phyloP scores from a whole-genome alignment of 441 rosid genomes.

The Gossypium trilobum region DNA sequence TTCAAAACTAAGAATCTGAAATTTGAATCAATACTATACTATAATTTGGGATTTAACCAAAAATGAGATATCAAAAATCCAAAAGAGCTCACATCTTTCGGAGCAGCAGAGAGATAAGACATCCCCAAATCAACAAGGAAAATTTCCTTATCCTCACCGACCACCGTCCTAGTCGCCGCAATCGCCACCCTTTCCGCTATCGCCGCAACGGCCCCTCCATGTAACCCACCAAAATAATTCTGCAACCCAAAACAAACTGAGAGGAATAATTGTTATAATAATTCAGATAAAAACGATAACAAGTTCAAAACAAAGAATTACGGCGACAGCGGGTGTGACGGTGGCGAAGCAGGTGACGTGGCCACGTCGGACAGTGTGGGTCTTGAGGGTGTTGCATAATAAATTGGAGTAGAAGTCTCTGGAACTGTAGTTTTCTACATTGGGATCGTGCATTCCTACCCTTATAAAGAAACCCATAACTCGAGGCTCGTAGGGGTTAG shows the following conservation, averaged over 20 bases:
- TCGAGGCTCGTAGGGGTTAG: background rate
- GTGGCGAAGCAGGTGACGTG: conserved; percentile 46
- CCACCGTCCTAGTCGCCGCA: conserved; percentile 57
- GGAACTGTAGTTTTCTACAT: conserved; percentile 24
- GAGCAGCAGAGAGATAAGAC: conserved; percentile 61
- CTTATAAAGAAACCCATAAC: conserved; percentile 25
- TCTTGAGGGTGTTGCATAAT: conserved; percentile 32
- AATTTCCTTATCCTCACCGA: conserved; percentile 43
- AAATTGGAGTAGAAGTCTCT: conserved; percentile 45
- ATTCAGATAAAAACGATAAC: background rate
- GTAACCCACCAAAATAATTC: conserved; percentile 51
- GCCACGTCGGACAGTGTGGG: conserved; percentile 41
- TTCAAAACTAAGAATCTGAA: background rate
- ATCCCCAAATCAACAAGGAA: conserved; percentile 63
- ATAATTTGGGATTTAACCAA: background rate
- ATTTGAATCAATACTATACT: background rate
- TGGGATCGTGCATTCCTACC: conserved; percentile 21
- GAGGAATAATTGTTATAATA: background rate
- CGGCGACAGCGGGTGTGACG: conserved; percentile 44
- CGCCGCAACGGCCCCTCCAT: conserved; percentile 74
- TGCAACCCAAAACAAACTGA: conserved; percentile 9
- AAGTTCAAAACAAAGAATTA: conserved; percentile 19
- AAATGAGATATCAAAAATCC: background rate
- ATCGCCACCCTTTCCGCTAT: conserved; percentile 53
- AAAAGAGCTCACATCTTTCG: conserved; percentile 26